Evolutionary conservation across 129 eudicot species (phyloP).

Genomic region (Erigeron canadensis): DNA sequence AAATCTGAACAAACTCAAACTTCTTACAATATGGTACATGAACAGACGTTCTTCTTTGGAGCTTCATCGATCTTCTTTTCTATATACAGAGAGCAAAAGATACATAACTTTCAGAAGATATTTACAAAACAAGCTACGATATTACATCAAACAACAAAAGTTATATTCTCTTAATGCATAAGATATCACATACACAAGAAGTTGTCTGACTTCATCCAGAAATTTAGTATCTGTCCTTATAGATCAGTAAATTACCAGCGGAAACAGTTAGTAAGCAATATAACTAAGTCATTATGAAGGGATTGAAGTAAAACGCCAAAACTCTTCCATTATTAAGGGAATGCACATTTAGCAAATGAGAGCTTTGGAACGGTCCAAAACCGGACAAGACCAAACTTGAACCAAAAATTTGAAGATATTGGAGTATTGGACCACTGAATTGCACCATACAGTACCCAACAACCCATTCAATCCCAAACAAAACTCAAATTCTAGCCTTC

Average conservation of each 20-base stretch:
- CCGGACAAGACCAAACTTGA: no score
- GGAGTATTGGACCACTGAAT: no score
- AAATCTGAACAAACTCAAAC: slow-evolving; percentile 34
- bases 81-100: slow-evolving; percentile 20
- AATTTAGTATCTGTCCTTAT: background rate
- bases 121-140: slow-evolving; percentile 4
- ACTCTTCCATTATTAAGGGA: background rate
- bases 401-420: no score
- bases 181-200: background rate
- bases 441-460: no score
- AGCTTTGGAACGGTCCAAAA: background rate
- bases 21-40: slow-evolving; percentile 75
- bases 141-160: background rate
- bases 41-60: slow-evolving; percentile 61
- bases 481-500: no score
- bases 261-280: background rate
- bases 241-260: background rate
- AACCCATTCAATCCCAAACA: no score
- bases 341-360: background rate
- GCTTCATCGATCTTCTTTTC: slow-evolving; percentile 89
- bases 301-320: background rate
- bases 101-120: slow-evolving; percentile 9
- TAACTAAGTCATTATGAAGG: background rate
- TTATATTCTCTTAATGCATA: background rate
- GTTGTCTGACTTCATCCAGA: background rate